Percentiles rank a stretch among this genome's conserved stretches.
phyloP scores from a whole-genome alignment of 768 basidiomycete species.

The Porpolomopsis calyptriformis region DNA sequence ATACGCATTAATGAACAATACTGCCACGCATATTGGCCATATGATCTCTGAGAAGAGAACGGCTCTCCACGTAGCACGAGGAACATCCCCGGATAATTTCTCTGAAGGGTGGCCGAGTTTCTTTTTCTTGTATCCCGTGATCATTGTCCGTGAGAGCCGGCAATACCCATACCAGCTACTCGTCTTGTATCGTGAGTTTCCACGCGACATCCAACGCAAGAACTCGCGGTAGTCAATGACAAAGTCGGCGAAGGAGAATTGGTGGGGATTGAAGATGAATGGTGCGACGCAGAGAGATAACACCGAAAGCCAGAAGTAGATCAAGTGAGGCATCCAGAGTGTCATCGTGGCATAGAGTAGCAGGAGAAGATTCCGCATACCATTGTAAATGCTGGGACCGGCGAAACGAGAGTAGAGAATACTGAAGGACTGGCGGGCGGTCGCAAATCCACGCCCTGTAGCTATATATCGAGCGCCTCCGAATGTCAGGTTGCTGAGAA shows the following conservation, averaged over 20 bases:
- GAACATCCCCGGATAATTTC: constrained; percentile 89
- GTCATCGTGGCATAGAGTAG: constrained; percentile 86
- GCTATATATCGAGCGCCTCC: constrained; percentile 99
- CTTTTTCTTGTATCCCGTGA: constrained; percentile 99
- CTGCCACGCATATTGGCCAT: constrained; percentile 66
- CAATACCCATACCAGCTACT: constrained; percentile 99
- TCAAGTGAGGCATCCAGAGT: constrained; percentile 88
- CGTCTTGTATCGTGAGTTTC: constrained; percentile 91
- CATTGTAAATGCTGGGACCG: constrained; percentile 98
- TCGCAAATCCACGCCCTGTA: constrained; percentile 97
- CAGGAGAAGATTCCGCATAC: constrained; percentile 85
- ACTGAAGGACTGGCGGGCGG: constrained; percentile 89
- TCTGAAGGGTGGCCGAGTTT: constrained; percentile 95
- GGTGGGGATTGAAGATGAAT: constrained; percentile 99
- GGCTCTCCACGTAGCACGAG: constrained; percentile 78
- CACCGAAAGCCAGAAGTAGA: constrained; percentile 99
- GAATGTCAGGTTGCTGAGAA: constrained; percentile 92
- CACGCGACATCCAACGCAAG: constrained; percentile 98
- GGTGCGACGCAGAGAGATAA: constrained; percentile 91
- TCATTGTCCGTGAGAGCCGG: constrained; percentile 91
- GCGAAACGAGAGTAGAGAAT: constrained; percentile 98
- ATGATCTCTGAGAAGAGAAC: constrained; percentile 80
- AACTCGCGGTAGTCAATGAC: constrained; percentile 99
- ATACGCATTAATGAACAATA: constrained; percentile 73
- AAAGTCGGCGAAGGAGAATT: constrained; percentile 95